Evolutionary conservation across 257 asterid species (phyloP).

Genomic region (Plantago elongata): DNA sequence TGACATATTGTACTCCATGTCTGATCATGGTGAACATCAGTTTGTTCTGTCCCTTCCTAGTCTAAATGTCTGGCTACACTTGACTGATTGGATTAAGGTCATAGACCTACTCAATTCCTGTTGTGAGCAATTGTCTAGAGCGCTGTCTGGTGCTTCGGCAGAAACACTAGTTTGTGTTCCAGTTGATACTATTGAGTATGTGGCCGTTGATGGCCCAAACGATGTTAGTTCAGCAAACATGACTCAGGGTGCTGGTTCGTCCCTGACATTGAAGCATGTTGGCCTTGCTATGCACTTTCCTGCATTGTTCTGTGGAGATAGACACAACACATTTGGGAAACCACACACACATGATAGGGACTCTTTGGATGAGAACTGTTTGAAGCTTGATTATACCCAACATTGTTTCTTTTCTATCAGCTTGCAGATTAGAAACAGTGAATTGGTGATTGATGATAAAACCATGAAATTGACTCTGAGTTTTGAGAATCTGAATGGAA

Average conservation of each 20-base stretch:
- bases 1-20: conserved; percentile 38
- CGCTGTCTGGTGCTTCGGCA: conserved; percentile 25
- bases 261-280: conserved; percentile 46
- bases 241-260: conserved; percentile 27
- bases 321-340: conserved; percentile 28
- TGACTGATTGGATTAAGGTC: conserved; percentile 71
- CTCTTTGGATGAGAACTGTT: conserved; percentile 31
- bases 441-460: conserved; percentile 49
- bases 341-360: conserved; percentile 26
- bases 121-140: conserved; percentile 28
- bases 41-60: conserved; percentile 49
- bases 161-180: conserved; percentile 23
- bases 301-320: conserved; percentile 38
- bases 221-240: conserved; percentile 23
- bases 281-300: conserved; percentile 61
- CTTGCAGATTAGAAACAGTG: conserved; percentile 45
- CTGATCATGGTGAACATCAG: conserved; percentile 41
- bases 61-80: conserved; percentile 70
- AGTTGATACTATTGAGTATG: conserved; percentile 25
- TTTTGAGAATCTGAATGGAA: conserved; percentile 52
- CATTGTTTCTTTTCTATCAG: conserved; percentile 49
- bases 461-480: conserved; percentile 38
- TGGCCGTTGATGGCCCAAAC: conserved; percentile 31
- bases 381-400: conserved; percentile 34
- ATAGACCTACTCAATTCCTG: conserved; percentile 37